Evolutionary conservation across 2,329 filamentous ascomycete genomes (phyloP).

Genomic region (Pyrenophora graminea): DNA sequence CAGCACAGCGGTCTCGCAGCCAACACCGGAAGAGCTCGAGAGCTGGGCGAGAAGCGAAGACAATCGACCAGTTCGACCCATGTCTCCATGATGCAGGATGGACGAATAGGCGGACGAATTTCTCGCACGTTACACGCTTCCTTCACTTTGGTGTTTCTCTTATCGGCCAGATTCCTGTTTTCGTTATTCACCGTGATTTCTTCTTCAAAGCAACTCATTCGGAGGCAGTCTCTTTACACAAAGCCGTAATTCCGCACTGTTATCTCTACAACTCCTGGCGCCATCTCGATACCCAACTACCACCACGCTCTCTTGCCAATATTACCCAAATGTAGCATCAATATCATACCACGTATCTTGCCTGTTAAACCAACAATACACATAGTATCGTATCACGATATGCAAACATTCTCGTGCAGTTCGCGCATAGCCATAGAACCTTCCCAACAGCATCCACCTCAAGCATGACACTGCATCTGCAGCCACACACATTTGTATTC

Average conservation of each 20-base stretch:
- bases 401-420: background rate
- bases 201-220: too few species aligned
- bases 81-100: conserved; percentile 16
- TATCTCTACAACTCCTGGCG: too few species aligned
- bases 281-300: too few species aligned
- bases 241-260: too few species aligned
- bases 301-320: too few species aligned
- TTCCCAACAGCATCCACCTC: too few species aligned
- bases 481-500: background rate
- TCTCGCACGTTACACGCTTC: too few species aligned
- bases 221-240: background rate
- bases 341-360: too few species aligned
- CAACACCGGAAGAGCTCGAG: conserved; percentile 40
- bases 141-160: background rate
- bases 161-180: background rate
- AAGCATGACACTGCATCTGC: background rate
- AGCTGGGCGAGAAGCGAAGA: conserved; percentile 26
- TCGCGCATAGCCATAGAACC: too few species aligned
- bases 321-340: too few species aligned
- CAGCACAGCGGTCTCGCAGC: conserved; percentile 41
- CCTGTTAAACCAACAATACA: too few species aligned
- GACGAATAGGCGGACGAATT: background rate
- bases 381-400: background rate
- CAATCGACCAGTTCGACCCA: conserved; percentile 12
- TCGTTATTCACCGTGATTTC: background rate